phyloP scores from a whole-genome alignment of 2,329 filamentous ascomycete genomes.

The Alternaria postmessia region DNA sequence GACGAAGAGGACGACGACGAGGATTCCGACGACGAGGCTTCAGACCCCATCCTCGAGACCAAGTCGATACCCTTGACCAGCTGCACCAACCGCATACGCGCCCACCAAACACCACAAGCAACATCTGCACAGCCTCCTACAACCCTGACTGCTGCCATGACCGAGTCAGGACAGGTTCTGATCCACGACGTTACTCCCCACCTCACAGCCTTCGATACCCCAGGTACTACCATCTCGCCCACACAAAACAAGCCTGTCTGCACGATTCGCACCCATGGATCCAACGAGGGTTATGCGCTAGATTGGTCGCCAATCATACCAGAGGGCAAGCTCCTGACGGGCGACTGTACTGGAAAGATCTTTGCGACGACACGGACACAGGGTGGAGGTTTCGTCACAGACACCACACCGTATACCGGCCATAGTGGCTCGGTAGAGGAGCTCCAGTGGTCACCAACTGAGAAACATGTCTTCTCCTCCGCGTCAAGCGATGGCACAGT shows the following conservation, averaged over 20 bases:
- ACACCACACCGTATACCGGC: conserved; percentile 81
- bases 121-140: conserved; percentile 76
- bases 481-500: conserved; percentile 93
- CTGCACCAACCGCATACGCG: conserved; percentile 92
- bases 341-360: conserved; percentile 89
- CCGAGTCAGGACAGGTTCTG: conserved; percentile 84
- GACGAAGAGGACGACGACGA: conserved; percentile 72
- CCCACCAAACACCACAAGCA: conserved; percentile 77
- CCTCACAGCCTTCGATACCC: conserved; percentile 86
- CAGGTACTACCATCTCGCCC: conserved; percentile 79
- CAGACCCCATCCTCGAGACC: conserved; percentile 93
- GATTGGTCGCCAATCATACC: conserved; percentile 90
- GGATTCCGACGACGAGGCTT: conserved; percentile 72
- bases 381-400: conserved; percentile 88
- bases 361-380: conserved; percentile 87
- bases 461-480: conserved; percentile 92
- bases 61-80: conserved; percentile 85
- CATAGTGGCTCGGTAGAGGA: conserved; percentile 91
- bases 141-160: conserved; percentile 90
- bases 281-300: conserved; percentile 88
- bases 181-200: conserved; percentile 96
- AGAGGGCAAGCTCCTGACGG: conserved; percentile 85
- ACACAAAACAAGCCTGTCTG: conserved; percentile 88
- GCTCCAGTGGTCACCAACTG: conserved; percentile 93
- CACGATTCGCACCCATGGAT: conserved; percentile 88